These are phyloP conservation scores for Penicillium thymicola DNA, from an alignment of 2,329 filamentous ascomycete genomes.

Conservation along the genomic window DNA sequence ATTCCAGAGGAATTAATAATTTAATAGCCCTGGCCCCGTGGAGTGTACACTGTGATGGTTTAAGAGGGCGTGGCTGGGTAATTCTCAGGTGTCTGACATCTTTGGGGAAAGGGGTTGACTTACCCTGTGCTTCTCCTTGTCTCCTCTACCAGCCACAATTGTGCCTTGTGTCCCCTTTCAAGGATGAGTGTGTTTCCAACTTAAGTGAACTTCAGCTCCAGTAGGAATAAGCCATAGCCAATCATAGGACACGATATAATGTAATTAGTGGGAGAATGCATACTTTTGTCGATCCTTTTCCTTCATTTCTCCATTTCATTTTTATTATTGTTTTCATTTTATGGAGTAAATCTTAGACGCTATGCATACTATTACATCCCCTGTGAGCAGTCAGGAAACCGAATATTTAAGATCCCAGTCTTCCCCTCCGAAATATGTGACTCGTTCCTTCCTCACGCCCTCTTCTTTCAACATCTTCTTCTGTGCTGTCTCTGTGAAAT, in stretches of 20 bases:
- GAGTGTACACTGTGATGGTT: background rate
- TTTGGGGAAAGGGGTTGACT: background rate
- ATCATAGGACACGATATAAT: background rate
- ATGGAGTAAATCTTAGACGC: background rate
- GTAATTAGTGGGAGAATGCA: background rate
- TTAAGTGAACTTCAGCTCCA: background rate
- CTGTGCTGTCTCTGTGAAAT: background rate
- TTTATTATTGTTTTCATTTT: background rate
- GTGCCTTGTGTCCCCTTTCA: background rate
- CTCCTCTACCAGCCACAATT: slow-evolving; percentile 2
- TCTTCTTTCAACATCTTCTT: background rate
- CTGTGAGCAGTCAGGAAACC: background rate
- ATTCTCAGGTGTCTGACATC: background rate
- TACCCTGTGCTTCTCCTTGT: background rate
- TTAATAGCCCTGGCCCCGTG: too few species aligned
- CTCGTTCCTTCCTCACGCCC: background rate
- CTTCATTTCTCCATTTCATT: background rate
- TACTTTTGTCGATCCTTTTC: slow-evolving; percentile 5
- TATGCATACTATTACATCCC: slow-evolving; percentile 1
- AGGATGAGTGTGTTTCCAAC: background rate
- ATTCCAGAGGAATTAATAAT: background rate
- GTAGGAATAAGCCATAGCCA: background rate
- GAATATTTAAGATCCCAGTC: background rate
- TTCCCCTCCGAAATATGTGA: background rate
- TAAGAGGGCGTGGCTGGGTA: background rate